phyloP scores from a whole-genome alignment of 495 filamentous ascomycete genomes.

The Penicillium lividum region DNA sequence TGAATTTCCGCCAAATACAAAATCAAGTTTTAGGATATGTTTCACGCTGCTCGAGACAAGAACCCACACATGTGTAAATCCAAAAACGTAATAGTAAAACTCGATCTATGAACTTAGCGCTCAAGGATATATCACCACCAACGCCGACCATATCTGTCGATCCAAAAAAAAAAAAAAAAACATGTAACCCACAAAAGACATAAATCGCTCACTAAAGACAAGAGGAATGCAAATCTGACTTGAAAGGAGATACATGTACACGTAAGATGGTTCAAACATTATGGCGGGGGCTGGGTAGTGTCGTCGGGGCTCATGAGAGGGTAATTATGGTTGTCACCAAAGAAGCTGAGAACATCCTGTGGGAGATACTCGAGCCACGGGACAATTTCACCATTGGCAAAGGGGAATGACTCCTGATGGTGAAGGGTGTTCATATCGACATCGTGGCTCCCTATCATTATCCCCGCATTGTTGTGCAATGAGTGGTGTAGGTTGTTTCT shows the following conservation, averaged over 20 bases:
- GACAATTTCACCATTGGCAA: slow-evolving; percentile 57
- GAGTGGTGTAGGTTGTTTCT: slow-evolving; percentile 27
- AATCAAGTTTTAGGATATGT: not conserved
- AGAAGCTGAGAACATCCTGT: slow-evolving; percentile 60
- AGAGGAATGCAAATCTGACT: slow-evolving; percentile 16
- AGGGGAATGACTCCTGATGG: slow-evolving; percentile 44
- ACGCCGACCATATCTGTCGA: slow-evolving; percentile 5
- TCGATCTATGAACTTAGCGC: slow-evolving; percentile 11
- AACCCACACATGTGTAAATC: not conserved
- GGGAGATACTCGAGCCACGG: slow-evolving; percentile 72
- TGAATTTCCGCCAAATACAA: not conserved
- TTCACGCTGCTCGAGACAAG: not conserved
- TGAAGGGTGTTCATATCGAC: slow-evolving; percentile 59
- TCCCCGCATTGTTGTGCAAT: slow-evolving; percentile 49
- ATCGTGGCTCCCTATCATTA: slow-evolving; percentile 72
- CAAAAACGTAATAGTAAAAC: not conserved
- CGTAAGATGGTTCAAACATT: slow-evolving; percentile 16
- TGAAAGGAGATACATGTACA: slow-evolving; percentile 24
- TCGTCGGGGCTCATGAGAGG: slow-evolving; percentile 40
- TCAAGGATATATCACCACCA: slow-evolving; percentile 5
- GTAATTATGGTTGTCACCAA: slow-evolving; percentile 46
- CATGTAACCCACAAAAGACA: not conserved
- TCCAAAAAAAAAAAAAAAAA: no score
- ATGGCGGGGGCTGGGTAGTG: slow-evolving; percentile 29
- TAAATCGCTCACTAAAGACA: slow-evolving; percentile 15